phyloP scores from a whole-genome alignment of 495 filamentous ascomycete genomes.

The Penicillium cinerascens region DNA sequence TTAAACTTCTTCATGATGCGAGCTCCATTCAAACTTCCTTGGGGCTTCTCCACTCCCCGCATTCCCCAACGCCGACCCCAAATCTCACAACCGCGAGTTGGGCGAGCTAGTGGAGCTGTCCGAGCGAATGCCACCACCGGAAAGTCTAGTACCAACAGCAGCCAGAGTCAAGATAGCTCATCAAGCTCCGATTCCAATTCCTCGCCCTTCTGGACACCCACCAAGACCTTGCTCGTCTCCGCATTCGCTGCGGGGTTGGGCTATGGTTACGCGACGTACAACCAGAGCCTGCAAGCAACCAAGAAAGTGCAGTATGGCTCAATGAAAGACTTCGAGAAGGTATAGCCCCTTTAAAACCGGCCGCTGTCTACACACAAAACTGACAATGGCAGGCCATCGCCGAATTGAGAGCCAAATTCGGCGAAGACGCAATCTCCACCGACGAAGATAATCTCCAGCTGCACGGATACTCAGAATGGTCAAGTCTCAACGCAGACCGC shows the following conservation, averaged over 20 bases:
- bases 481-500: conserved; percentile 71
- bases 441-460: conserved; percentile 76
- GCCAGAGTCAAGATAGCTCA: conserved; percentile 5
- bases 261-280: conserved; percentile 31
- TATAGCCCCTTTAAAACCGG: conserved; percentile 19
- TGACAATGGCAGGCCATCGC: conserved; percentile 53
- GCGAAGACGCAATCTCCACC: conserved; percentile 56
- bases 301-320: conserved; percentile 38
- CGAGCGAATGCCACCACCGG: conserved; percentile 15
- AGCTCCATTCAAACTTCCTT: conserved; percentile 17
- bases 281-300: conserved; percentile 7
- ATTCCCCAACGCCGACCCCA: conserved; percentile 21
- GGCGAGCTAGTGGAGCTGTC: conserved; percentile 16
- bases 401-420: conserved; percentile 55
- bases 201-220: conserved; percentile 31
- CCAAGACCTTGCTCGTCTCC: conserved; percentile 30
- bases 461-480: conserved; percentile 92
- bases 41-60: conserved; percentile 33
- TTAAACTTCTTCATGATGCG: conserved; percentile 21
- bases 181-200: conserved; percentile 10
- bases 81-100: conserved; percentile 7
- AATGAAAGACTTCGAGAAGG: conserved; percentile 41
- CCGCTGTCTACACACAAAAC: conserved; percentile 19
- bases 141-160: background rate
- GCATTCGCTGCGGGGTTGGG: conserved; percentile 36